Base-by-base conservation (phyloP, 2,329 filamentous ascomycete species). In the Diaporthe amygdali region DNA sequence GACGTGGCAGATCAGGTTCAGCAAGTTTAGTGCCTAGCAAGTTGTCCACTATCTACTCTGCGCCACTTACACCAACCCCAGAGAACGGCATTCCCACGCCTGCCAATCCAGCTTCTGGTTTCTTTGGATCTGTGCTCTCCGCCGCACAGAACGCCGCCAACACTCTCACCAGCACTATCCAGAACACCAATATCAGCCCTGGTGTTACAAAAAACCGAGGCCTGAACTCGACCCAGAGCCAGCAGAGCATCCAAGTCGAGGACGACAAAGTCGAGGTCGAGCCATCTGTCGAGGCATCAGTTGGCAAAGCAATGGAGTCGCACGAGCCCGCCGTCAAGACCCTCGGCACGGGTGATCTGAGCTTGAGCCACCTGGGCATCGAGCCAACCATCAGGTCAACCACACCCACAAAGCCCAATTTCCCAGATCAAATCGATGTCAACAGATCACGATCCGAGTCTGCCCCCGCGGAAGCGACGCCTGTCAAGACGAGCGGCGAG, bases 61-160 rank as follows among this genome's bases (percentile, higher is more conserved):
- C 89, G 20, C 92, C 95, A 10, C 84, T 96, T 66, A 93, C 95
- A 3, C 94, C 95, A 9, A 93, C 92, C 0, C 86, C 90, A 46
- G 95, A 98, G 80, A 86, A 82, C 80, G 91, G 91, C 76, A 78
- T 81, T 4, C 81, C 73, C 73, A 82, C 73, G 66, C 85, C 74
- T 76, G 81, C 69, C 86, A 88, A 76, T 77, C 90, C 88, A 37
- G 87, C 89, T 68, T 85, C 88, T 46, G 92, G 95, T 1, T 98
- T 99, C 84, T 98, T 99, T 82, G 97, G 94, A 5, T 95, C 94
- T 32, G 93, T 99, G 78, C 90, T 99, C 74, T 96, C 94, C 49
- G 96, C 93, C 55, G 96, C 96, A 22, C 96, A 98, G 81, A 98
- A 93, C 87, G 96, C 96, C 52, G 95, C 95, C 17, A 94, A 85